Base-by-base conservation (phyloP, 23 red algal species). In the Gracilaria gracilis region DNA sequence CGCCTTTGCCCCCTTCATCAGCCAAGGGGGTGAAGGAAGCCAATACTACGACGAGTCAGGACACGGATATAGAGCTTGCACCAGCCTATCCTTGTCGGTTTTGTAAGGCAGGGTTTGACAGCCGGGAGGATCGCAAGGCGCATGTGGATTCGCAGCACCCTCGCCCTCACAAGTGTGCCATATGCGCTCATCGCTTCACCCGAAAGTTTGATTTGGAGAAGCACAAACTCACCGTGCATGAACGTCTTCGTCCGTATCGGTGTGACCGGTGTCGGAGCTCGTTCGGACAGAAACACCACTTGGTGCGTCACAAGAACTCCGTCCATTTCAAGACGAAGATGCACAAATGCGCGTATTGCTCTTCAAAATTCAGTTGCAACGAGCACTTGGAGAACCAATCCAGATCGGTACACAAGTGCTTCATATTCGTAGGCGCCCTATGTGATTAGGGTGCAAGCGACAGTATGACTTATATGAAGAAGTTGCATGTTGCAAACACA, bases 241-340 rank as follows among this genome's bases (percentile, higher is more conserved):
- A 70, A 25, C 71, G 57, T 25, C 73, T 80, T 29, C 81, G 91
- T 15, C 91, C 82, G 13, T 94, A 65, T 64, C 67, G 29, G 23
- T 88, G 82, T 48, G 67, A 75, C 19, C 14, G 47, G 37, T 94
- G 91, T 47, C 31, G n/a, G 0, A 57, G 57, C 25, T 69, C 51
- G 8, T 94, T 94, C 46, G 81, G 91, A 28, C 91, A 94, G 61
- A 78, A 80, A 32, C 91, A 86, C 11, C 91, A 94, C 65, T 17
- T 94, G 57, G 49, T 79, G 25, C 49, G 91, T 24, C 82, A 94
- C 31, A 78, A 80, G n/a, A n/a, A n/a, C n/a, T n/a, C n/a, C n/a
- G n/a, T 94, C 9, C 91, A 88, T 48, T 57, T 67, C 44, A 92
- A 92, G 54, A 40, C 57, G 34, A 81, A 59, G 61, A 21, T 42